Percentiles rank a stretch among this genome's conserved stretches.
These are phyloP conservation scores for Kazachstania psychrophila DNA, from an alignment of 805 yeast species.

Conservation along the genomic window DNA sequence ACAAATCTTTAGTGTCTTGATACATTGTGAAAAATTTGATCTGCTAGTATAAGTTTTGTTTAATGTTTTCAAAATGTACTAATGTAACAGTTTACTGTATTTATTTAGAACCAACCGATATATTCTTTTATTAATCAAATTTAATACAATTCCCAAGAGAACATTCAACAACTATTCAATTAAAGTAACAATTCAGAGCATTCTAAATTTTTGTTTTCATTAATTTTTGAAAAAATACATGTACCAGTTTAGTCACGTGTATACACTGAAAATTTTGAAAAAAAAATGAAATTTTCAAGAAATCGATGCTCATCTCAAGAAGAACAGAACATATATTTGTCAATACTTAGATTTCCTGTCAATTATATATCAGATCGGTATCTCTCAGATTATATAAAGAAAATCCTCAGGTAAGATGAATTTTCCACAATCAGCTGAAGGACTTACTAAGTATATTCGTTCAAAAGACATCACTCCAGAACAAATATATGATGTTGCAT, in stretches of 20 bases:
- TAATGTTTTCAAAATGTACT: neutral
- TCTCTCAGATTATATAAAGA: too few species aligned
- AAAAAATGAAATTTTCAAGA: neutral
- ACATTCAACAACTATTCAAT: too few species aligned
- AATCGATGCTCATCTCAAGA: constrained; percentile 4
- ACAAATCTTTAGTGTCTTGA: constrained; percentile 7
- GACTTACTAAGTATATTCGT: constrained; percentile 48
- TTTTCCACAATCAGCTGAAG: constrained; percentile 35
- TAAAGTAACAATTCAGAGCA: too few species aligned
- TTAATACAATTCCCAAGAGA: too few species aligned
- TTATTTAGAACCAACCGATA: too few species aligned
- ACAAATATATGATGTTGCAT: constrained; percentile 34
- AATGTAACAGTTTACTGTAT: neutral
- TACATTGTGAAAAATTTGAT: too few species aligned
- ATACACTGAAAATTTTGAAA: too few species aligned
- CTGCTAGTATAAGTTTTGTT: too few species aligned
- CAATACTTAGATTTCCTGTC: neutral
- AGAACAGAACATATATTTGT: neutral
- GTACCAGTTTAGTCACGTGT: neutral
- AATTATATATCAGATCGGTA: too few species aligned
- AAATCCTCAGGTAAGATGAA: constrained; percentile 5
- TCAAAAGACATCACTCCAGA: constrained; percentile 39
- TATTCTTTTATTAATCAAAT: too few species aligned
- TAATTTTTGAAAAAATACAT: too few species aligned
- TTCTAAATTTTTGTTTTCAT: too few species aligned